phyloP scores from a whole-genome alignment of 2,329 filamentous ascomycete genomes.

The Ophiosphaerella herpotricha region DNA sequence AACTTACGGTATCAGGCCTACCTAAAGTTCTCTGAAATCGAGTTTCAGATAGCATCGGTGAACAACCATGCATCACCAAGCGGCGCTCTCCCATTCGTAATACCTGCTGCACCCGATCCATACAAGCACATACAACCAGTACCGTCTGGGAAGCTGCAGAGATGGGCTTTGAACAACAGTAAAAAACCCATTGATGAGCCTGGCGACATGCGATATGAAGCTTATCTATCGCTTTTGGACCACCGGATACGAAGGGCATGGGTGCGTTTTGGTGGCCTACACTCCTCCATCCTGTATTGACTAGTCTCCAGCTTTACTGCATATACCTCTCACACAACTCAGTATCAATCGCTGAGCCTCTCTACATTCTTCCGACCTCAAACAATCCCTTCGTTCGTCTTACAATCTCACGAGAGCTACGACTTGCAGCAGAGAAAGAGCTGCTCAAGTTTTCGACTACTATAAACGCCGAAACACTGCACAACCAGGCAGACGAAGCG shows the following conservation, averaged over 20 bases:
- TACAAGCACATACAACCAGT: conserved; percentile 52
- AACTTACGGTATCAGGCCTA: conserved; percentile 65
- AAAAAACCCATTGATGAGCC: conserved; percentile 48
- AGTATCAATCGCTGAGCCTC: conserved; percentile 63
- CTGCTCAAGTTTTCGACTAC: conserved; percentile 67
- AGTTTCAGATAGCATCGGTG: conserved; percentile 70
- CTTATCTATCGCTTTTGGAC: conserved; percentile 79
- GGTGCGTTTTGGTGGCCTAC: conserved; percentile 54
- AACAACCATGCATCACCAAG: conserved; percentile 93
- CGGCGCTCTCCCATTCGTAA: conserved; percentile 85
- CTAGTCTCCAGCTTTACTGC: conserved; percentile 64
- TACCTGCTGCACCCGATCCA: conserved; percentile 54
- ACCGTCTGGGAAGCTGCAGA: conserved; percentile 68
- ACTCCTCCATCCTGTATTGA: conserved; percentile 4
- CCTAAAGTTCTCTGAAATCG: conserved; percentile 74
- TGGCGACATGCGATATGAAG: conserved; percentile 65
- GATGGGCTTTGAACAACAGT: conserved; percentile 63
- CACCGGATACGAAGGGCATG: conserved; percentile 81
- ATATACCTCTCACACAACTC: conserved; percentile 81
- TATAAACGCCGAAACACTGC: conserved; percentile 62
- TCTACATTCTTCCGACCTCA: conserved; percentile 72
- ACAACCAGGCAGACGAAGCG: conserved; percentile 65
- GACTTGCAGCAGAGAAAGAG: conserved; percentile 73
- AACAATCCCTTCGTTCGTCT: conserved; percentile 65
- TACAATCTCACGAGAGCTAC: conserved; percentile 68